Evolutionary conservation across 2,329 filamentous ascomycete species (phyloP), one percentile per base, ranked within the genome.

Genomic region (Aspergillus vadensis): DNA sequence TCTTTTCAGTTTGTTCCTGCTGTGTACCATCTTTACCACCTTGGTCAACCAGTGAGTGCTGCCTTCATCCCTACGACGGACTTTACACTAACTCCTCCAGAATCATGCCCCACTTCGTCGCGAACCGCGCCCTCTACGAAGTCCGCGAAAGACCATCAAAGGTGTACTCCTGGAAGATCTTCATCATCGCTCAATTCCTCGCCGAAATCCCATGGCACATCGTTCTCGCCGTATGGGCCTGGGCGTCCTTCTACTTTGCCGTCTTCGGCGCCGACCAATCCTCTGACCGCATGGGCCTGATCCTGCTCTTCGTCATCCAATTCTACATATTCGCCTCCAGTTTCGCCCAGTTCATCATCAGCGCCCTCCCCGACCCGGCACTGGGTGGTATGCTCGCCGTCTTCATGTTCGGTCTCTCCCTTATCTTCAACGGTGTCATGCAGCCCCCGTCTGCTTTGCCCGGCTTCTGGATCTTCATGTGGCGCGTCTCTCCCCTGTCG

Each of bases 1-100:
- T 71, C 91, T 94, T 86, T 95, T 94, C 70, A 83, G 86, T 70
- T 88, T 96, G 67, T 96, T 95, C 83, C 89, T 93, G 82, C 78
- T 93, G 43, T 77, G 88, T 36, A 92, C 88, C 39, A 85, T 95
- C 69, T 94, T 95, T 71, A 88, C 88, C 14, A 72, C 76, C 52
- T 66, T 78, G 23, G 69, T 74, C 27, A 72, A 77, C 51, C 75
- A 84, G 65, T 50, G 19, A n/a, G 47, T 30, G 6, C 5, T 1
- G 5, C 5, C 4, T 3, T 6, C 19, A 19, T 17, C 9, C 15
- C 9, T 17, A 12, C 12, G 12, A 7, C 3, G 3, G 23, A 50
- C 25, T 14, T 30, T 4, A 27, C 2, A 17, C 47, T 50, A 17
- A 50, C 25, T 12, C 23, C 27, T 1, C 1, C 15, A 50, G 47